Percentiles rank a stretch among this genome's conserved stretches.
phyloP scores from a whole-genome alignment of 441 rosid genomes.

The Metrosideros polymorpha region DNA sequence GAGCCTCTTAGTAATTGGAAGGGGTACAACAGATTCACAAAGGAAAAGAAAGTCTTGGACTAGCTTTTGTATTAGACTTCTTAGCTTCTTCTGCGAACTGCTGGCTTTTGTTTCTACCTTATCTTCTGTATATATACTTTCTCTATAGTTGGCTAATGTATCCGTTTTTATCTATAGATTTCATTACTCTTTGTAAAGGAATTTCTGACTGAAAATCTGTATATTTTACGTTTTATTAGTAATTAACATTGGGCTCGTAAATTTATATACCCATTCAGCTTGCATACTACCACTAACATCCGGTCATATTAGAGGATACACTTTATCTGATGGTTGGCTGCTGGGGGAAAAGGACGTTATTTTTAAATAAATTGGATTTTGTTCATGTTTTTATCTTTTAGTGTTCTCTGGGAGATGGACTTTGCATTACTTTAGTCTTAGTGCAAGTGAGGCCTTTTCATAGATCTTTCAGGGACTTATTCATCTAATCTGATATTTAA shows the following conservation, averaged over 20 bases:
- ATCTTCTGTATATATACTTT: neutral
- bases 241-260: neutral
- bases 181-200: neutral
- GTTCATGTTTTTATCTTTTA: neutral
- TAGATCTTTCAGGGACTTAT: neutral
- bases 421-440: neutral
- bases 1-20: neutral
- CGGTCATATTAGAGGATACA: neutral
- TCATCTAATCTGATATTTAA: neutral
- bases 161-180: neutral
- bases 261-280: fast-evolving
- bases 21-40: neutral
- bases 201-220: neutral
- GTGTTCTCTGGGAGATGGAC: neutral
- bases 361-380: neutral
- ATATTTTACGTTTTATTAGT: neutral
- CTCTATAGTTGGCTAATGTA: neutral
- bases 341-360: neutral
- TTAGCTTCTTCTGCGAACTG: neutral
- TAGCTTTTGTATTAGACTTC: neutral
- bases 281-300: neutral
- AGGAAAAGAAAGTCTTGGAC: neutral
- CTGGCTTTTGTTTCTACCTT: neutral
- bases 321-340: neutral
- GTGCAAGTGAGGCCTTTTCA: neutral